Conservation (phyloP, 2,329 filamentous ascomycete species). For the Diaporthe destruens region DNA sequence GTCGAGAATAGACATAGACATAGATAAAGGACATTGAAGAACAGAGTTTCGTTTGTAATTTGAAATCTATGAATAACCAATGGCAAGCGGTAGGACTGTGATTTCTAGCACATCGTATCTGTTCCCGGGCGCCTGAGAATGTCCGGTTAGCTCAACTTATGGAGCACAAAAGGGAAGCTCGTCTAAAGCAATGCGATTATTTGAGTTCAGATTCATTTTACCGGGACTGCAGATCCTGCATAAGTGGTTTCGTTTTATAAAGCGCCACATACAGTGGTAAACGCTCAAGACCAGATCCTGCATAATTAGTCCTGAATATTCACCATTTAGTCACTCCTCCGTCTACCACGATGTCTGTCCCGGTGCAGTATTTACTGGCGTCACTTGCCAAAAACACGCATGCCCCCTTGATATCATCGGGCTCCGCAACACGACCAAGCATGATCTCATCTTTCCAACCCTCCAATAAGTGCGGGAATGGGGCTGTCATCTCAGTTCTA, state of each 20-base stretch:
- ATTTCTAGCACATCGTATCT: too few species aligned
- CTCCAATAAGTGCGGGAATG: slow-evolving; percentile 60
- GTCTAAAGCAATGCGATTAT: neutral
- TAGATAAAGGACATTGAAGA: neutral
- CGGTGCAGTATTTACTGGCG: slow-evolving; percentile 58
- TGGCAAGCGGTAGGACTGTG: too few species aligned
- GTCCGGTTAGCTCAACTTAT: too few species aligned
- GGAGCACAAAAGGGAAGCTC: too few species aligned
- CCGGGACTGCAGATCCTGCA: too few species aligned
- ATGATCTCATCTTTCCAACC: slow-evolving; percentile 63
- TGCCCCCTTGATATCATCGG: slow-evolving; percentile 63
- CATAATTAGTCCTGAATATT: neutral
- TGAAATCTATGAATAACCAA: too few species aligned
- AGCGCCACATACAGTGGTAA: too few species aligned
- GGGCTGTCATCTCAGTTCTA: slow-evolving; percentile 51
- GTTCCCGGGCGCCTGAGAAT: too few species aligned
- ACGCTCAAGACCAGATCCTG: too few species aligned
- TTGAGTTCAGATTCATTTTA: too few species aligned
- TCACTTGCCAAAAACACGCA: slow-evolving; percentile 63
- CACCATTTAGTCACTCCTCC: slow-evolving; percentile 58
- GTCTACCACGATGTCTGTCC: slow-evolving; percentile 60
- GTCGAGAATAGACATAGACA: neutral
- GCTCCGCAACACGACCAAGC: slow-evolving; percentile 60
- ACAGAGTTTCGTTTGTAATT: too few species aligned
- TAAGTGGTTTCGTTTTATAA: too few species aligned